Evolutionary conservation across 495 filamentous ascomycete genomes (phyloP), one percentile per base, ranked within the genome.

Genomic region (Massariosphaeria phaeospora): DNA sequence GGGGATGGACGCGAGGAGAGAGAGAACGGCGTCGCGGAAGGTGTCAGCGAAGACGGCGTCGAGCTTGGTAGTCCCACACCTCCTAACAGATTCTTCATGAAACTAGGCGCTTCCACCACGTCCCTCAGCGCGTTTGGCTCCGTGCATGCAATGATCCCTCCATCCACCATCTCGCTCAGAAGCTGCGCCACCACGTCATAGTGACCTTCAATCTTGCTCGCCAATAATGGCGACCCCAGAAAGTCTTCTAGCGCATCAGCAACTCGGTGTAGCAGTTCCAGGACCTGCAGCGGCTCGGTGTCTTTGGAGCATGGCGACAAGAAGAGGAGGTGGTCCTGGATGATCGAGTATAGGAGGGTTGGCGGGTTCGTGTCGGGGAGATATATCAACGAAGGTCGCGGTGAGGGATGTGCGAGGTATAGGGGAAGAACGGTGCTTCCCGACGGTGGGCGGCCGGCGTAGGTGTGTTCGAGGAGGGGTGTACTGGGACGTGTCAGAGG

Each of bases 181-280:
- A 99, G 72, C 70, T 97, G 94, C 15, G 90, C 90, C 20, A 95
- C 87, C 36, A 97, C 84, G 81, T 97, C 89, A 66, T 97, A 99
- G 68, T 81, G 87, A 26, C 74, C 75, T 68, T 95, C 89, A 62
- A 99, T 84, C 72, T 91, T 95, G 52, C 75, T 76, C 13, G 89
- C 84, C 18, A 95, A 72, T 46, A 99, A 70, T 2, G 93, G 93
- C n/a, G 87, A 79, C 29, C 91, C 91, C 11, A 97, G 75, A 65
- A 96, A 97, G 51, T 96, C 93, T 71, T 99, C 94, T 17, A 99
- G 76, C 3, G 88, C 81, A 75, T 99, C 94, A 59, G 95, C 81
- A 13, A 96, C 80, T 35, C 93, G 83, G 73, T 97, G 93, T 40
- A 99, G 77, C 73, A 97, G 97, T 70, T 97, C 94, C 48, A 96